Conservation (phyloP, 495 filamentous ascomycete genomes). For the Lineolata rhizophorae region DNA sequence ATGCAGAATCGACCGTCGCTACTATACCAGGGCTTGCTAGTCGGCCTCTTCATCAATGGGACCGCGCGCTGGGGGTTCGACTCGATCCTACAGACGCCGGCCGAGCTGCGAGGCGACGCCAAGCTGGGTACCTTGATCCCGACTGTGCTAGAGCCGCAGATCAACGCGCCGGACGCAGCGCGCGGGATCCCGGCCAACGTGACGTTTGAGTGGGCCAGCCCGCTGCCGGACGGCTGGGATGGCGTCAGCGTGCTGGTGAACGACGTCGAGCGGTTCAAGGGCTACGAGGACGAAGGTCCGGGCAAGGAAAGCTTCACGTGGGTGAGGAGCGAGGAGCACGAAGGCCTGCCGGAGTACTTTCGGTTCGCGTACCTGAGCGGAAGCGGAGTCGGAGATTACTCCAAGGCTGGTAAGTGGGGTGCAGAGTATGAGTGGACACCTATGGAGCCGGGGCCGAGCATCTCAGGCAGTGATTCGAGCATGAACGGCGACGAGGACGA, state of each 20-base stretch:
- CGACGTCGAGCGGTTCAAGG: conserved; percentile 60
- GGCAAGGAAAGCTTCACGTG: conserved; percentile 10
- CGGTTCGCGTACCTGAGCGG: conserved; percentile 64
- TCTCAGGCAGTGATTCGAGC: not conserved
- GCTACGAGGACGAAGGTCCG: conserved; percentile 9
- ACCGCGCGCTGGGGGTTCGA: conserved; percentile 88
- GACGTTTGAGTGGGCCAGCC: conserved; percentile 30
- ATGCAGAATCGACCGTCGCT: conserved; percentile 62
- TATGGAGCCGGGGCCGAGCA: conserved; percentile 23
- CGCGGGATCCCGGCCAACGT: conserved; percentile 20
- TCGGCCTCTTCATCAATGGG: conserved; percentile 84
- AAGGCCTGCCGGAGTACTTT: conserved; percentile 46
- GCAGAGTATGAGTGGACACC: conserved; percentile 44
- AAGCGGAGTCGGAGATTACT: conserved; percentile 45
- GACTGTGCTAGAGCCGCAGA: conserved; percentile 22
- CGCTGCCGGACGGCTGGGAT: conserved; percentile 27
- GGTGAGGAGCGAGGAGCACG: conserved; percentile 4
- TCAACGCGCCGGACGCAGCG: conserved; percentile 15
- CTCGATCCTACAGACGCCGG: conserved; percentile 65
- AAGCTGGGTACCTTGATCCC: conserved; percentile 52
- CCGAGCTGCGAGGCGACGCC: conserved; percentile 43
- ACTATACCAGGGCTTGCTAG: conserved; percentile 66
- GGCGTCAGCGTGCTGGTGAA: conserved; percentile 82
- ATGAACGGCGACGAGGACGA: too few relatives aligned
- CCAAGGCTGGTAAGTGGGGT: conserved; percentile 60